Percentiles rank a stretch among this genome's conserved stretches.
Evolutionary conservation across 805 yeast genomes (phyloP).

Genomic region (Wickerhamomyces canadensis): DNA sequence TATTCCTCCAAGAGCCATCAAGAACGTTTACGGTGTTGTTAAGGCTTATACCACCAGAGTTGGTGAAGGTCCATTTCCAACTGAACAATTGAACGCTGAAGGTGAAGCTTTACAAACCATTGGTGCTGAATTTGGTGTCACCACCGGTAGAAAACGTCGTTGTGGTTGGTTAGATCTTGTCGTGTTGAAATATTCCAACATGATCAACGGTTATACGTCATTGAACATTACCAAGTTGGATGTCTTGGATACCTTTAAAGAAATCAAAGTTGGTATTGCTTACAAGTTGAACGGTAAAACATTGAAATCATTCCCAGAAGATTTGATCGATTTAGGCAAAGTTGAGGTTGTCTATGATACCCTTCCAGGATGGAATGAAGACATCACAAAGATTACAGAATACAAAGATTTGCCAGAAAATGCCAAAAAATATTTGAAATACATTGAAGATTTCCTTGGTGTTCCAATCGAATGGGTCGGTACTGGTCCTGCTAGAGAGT

Average conservation of each 20-base stretch:
- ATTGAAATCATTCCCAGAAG: slow-evolving; percentile 86
- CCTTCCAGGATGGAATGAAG: slow-evolving; percentile 90
- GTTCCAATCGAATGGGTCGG: slow-evolving; percentile 97
- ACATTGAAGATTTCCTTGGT: slow-evolving; percentile 75
- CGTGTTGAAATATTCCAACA: slow-evolving; percentile 83
- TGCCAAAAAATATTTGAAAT: slow-evolving; percentile 79
- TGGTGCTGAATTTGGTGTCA: slow-evolving; percentile 96
- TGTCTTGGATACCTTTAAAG: slow-evolving; percentile 85
- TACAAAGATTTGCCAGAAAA: slow-evolving; percentile 82
- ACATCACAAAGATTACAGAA: slow-evolving; percentile 63
- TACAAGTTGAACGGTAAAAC: slow-evolving; percentile 76
- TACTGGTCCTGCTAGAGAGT: slow-evolving; percentile 95
- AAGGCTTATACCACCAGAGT: slow-evolving; percentile 98
- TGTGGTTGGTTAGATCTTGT: slow-evolving; percentile 99
- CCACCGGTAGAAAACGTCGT: slow-evolving; percentile 98
- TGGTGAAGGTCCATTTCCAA: slow-evolving; percentile 99
- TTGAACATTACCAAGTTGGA: slow-evolving; percentile 94
- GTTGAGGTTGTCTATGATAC: slow-evolving; percentile 91
- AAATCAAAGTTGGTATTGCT: slow-evolving; percentile 81
- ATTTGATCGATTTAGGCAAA: slow-evolving; percentile 70
- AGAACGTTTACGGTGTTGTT: slow-evolving; percentile 88
- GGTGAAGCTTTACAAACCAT: slow-evolving; percentile 87
- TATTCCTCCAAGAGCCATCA: slow-evolving; percentile 81
- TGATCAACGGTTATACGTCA: slow-evolving; percentile 92
- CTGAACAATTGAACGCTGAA: slow-evolving; percentile 83